These are phyloP conservation scores for Chamaecyparis obtusa DNA, from an alignment of 75 land plant genomes.

Conservation along the genomic window DNA sequence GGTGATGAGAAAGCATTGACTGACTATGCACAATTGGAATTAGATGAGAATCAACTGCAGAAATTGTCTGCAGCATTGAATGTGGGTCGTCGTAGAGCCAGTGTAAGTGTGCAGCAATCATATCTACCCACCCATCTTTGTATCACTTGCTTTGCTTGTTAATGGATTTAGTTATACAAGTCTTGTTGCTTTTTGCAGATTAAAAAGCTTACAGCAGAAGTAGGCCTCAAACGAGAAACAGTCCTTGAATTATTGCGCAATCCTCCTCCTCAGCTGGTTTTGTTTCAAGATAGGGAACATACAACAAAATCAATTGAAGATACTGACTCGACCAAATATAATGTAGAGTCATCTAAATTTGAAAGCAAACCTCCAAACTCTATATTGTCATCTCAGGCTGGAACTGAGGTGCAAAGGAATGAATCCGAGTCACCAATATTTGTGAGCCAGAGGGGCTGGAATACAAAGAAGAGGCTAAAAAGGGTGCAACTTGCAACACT, in stretches of 20 bases:
- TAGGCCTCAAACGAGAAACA: conserved; percentile 71
- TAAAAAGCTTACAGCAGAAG: conserved; percentile 70
- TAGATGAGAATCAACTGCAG: conserved; percentile 80
- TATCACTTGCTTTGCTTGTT: neutral
- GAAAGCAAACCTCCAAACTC: conserved; percentile 20
- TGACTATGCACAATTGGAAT: conserved; percentile 33
- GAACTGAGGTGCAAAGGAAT: conserved; percentile 5
- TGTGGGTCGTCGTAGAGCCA: conserved; percentile 72
- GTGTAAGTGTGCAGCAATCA: conserved; percentile 34
- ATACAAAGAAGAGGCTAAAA: conserved; percentile 59
- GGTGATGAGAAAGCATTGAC: conserved; percentile 44
- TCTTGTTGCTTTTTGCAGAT: conserved; percentile 38
- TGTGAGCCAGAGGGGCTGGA: conserved; percentile 51
- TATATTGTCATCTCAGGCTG: conserved; percentile 3
- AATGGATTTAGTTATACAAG: neutral
- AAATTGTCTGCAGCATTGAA: conserved; percentile 73
- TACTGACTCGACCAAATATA: conserved; percentile 26
- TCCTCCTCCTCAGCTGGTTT: conserved; percentile 79
- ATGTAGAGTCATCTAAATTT: conserved; percentile 6
- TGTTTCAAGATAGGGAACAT: conserved; percentile 17
- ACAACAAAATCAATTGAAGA: conserved; percentile 31
- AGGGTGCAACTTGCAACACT: conserved; percentile 72
- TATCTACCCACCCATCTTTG: neutral
- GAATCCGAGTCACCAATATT: conserved; percentile 33
- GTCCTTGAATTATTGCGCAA: conserved; percentile 82